Evolutionary conservation across 2,329 filamentous ascomycete genomes (phyloP), one percentile per base, ranked within the genome.

Genomic region (Nigrograna mackinnonii): DNA sequence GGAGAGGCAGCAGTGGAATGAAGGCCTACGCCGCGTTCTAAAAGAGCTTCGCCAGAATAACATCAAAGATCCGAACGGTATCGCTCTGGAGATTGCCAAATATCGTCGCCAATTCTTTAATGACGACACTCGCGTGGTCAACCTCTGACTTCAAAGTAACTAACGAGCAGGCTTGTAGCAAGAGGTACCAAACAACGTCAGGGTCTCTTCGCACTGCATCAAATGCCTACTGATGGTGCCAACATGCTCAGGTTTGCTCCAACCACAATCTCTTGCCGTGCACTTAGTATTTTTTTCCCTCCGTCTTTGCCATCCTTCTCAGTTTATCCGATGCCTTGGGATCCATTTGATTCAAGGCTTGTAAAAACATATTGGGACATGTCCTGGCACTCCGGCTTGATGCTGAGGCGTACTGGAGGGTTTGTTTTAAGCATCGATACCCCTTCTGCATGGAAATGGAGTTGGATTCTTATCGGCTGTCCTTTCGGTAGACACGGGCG

Each of bases 1-100:
- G 44, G 78, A 84, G 49, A 80, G 79, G 62, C 73, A 77, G 43
- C 74, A 76, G 47, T 72, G 67, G 67, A 68, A 64, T 21, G 58
- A 62, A 31, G 69, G 67, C 26, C 50, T 72, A 32, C 65, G 60
- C 35, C 47, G 50, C 31, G 62, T 72, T 11, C 50, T 72, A 13
- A 67, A 66, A 35, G 58, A 63, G 17, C 57, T 72, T 13, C 66
- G 67, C 26, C 55, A 64, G 44, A 57, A 58, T 16, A 60, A 62
- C 46, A 64, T 62, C 46, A 66, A 64, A 38, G 65, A 71, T 49
- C 62, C 64, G 11, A 65, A 69, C 36, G 57, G 60, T 24, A 67
- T 72, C 43, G 69, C 68, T 33, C 49, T 54, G 26, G 61, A 66
- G 47, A 71, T 72, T 35, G 58, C 65, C 34, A 58, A 64, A 11